These are phyloP conservation scores for Xylariaceae sp. DNA, from an alignment of 2,329 filamentous ascomycete genomes.

Conservation along the genomic window DNA sequence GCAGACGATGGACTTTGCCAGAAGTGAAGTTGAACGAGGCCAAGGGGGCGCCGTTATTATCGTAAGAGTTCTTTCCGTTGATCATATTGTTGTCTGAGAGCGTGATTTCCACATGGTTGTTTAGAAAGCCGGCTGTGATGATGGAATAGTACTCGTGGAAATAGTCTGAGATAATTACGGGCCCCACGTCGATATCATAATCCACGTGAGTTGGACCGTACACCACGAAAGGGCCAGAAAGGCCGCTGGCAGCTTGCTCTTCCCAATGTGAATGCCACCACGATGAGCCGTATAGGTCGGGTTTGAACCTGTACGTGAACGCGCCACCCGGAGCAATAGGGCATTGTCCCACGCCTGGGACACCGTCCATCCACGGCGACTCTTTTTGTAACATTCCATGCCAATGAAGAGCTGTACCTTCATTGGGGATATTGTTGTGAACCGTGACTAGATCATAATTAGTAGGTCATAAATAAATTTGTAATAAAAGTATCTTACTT, in stretches of 20 bases:
- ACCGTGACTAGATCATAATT: too few relatives aligned
- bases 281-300: slow-evolving; percentile 47
- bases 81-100: slow-evolving; percentile 39
- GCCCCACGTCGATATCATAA: slow-evolving; percentile 17
- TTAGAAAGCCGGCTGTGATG: slow-evolving; percentile 24
- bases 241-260: slow-evolving; percentile 50
- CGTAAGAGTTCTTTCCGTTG: slow-evolving; percentile 18
- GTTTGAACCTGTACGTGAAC: slow-evolving; percentile 67
- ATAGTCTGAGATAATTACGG: slow-evolving; percentile 20
- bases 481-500: too few relatives aligned
- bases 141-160: slow-evolving; percentile 29
- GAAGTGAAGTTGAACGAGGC: slow-evolving; percentile 37
- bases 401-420: slow-evolving; percentile 69
- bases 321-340: slow-evolving; percentile 61
- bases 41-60: slow-evolving; percentile 17
- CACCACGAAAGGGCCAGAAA: slow-evolving; percentile 49
- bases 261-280: slow-evolving; percentile 28
- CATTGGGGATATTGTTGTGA: too few relatives aligned
- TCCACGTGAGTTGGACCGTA: slow-evolving; percentile 24
- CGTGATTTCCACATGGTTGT: slow-evolving; percentile 24
- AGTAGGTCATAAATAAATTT: too few relatives aligned
- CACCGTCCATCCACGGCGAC: slow-evolving; percentile 70
- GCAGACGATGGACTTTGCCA: slow-evolving; percentile 49
- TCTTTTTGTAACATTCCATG: slow-evolving; percentile 71
- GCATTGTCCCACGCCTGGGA: slow-evolving; percentile 65